phyloP scores from a whole-genome alignment of 1,139 yeast species.

The Trichomonascaceae sp. region DNA sequence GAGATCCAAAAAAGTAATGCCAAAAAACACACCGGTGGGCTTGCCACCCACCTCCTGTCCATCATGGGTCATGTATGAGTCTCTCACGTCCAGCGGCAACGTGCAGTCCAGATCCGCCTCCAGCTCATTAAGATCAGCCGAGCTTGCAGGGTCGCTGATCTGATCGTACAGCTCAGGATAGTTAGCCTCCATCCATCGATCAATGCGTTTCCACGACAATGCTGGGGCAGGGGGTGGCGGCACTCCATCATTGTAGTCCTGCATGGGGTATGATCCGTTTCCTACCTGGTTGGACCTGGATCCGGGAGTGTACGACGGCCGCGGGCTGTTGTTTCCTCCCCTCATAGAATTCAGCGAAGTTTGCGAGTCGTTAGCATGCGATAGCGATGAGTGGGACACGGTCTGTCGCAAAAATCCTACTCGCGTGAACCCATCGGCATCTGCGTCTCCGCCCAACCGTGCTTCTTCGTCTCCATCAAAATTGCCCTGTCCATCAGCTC shows the following conservation, averaged over 20 bases:
- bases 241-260: conserved; percentile 35
- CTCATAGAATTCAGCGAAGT: conserved; percentile 24
- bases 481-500: conserved; percentile 1
- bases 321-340: too few relatives aligned
- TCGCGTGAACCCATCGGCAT: conserved; percentile 13
- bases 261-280: conserved; percentile 32
- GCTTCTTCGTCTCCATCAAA: conserved; percentile 3
- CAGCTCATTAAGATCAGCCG: conserved; percentile 63
- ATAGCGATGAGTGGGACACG: conserved; percentile 4
- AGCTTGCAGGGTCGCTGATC: conserved; percentile 56
- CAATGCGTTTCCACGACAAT: conserved; percentile 64
- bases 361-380: conserved; percentile 13
- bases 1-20: conserved; percentile 55
- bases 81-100: conserved; percentile 65
- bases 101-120: conserved; percentile 57
- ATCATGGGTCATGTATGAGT: conserved; percentile 61
- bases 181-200: conserved; percentile 59
- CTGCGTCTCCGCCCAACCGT: conserved; percentile 5
- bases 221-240: conserved; percentile 64
- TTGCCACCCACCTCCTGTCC: conserved; percentile 71
- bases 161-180: conserved; percentile 72
- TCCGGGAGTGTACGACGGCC: conserved; percentile 25
- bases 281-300: conserved; percentile 25
- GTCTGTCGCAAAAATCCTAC: conserved; percentile 10
- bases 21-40: conserved; percentile 64